Conservation (phyloP, 805 yeast species). For the Citeromyces matritensis region DNA sequence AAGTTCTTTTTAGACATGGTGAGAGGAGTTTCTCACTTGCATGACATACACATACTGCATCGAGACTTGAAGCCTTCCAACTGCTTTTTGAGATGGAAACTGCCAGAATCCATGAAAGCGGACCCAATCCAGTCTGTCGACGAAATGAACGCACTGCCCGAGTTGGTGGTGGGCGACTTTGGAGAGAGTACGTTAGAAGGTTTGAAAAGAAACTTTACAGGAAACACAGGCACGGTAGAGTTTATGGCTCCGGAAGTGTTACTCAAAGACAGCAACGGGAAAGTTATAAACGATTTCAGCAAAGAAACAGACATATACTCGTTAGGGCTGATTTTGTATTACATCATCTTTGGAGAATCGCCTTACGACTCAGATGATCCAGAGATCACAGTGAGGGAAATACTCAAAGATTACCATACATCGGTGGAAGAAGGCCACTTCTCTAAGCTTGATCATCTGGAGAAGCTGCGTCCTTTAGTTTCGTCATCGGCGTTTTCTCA, state of each 20-base stretch:
- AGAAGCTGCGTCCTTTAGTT: constrained; percentile 2
- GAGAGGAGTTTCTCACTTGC: constrained; percentile 59
- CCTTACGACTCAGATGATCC: constrained; percentile 33
- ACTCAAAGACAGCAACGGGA: constrained; percentile 5
- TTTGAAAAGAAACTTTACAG: constrained; percentile 48
- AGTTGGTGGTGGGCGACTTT: constrained; percentile 72
- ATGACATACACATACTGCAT: constrained; percentile 64
- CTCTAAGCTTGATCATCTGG: constrained; percentile 6
- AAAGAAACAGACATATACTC: constrained; percentile 71
- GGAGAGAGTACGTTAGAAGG: constrained; percentile 81
- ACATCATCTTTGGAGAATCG: constrained; percentile 51
- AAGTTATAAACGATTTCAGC: constrained; percentile 40
- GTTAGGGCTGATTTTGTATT: constrained; percentile 70
- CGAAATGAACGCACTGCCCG: constrained; percentile 29
- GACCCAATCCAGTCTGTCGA: constrained; percentile 9
- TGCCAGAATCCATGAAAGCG: constrained; percentile 6
- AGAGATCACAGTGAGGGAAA: constrained; percentile 10
- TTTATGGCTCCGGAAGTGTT: constrained; percentile 80
- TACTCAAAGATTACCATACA: constrained; percentile 3
- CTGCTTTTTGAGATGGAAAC: constrained; percentile 41
- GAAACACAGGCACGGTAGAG: constrained; percentile 80
- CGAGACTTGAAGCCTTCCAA: constrained; percentile 85
- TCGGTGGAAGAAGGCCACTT: constrained; percentile 6
- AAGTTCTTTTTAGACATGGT: constrained; percentile 54
- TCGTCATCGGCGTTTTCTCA: not conserved